Evolutionary conservation across 2,329 filamentous ascomycete genomes (phyloP).

Genomic region (Hyphodiscus sp.): DNA sequence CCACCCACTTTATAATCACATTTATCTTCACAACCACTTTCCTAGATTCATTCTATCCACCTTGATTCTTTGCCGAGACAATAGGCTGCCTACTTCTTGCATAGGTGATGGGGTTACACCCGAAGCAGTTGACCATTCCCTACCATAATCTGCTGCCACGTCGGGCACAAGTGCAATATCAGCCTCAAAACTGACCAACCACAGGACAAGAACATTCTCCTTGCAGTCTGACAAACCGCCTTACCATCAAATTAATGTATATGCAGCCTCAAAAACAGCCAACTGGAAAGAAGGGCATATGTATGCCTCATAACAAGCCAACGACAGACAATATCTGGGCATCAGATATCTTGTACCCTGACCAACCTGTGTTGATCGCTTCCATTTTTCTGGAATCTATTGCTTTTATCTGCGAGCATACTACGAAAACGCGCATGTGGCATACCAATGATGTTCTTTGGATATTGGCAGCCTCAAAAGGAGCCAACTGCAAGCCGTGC

Average conservation of each 20-base stretch:
- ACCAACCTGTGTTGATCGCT: background rate
- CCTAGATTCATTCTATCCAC: background rate
- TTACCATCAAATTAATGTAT: background rate
- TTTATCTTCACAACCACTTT: constrained; percentile 4
- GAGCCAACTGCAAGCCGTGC: constrained; percentile 4
- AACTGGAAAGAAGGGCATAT: constrained; percentile 3
- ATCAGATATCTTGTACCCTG: constrained; percentile 2
- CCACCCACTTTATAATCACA: constrained; percentile 2
- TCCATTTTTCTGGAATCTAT: constrained; percentile 2
- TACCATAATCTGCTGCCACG: constrained; percentile 1
- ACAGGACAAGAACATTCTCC: constrained; percentile 1
- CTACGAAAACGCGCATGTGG: background rate
- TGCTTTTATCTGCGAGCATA: background rate
- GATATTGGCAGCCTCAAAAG: constrained; percentile 4
- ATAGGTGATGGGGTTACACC: background rate
- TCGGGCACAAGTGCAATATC: background rate
- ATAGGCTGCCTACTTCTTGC: constrained; percentile 4
- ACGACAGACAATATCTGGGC: constrained; percentile 1
- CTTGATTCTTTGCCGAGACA: background rate
- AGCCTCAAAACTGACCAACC: constrained; percentile 4
- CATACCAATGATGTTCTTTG: background rate
- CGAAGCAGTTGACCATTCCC: background rate
- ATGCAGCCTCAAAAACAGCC: constrained; percentile 3
- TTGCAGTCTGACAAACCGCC: constrained; percentile 1
- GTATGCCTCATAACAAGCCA: constrained; percentile 3